Conservation (phyloP, 208 protist genomes). For the Porcisia deanei region DNA sequence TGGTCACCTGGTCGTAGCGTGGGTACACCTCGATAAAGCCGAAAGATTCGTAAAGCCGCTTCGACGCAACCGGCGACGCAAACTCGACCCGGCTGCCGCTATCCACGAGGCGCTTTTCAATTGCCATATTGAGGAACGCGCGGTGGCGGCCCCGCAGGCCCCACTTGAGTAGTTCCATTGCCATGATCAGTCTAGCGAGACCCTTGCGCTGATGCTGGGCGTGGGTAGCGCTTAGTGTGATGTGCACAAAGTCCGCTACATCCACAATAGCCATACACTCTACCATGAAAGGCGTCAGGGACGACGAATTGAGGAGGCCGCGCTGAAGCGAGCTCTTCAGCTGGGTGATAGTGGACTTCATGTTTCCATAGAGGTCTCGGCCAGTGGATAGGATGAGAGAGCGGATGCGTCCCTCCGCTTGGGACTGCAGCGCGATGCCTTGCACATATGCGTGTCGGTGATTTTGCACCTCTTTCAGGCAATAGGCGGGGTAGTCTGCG, state of each 20-base stretch:
- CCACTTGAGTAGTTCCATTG: conserved; percentile 78
- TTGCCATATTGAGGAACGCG: conserved; percentile 84
- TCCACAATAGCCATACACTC: conserved; percentile 61
- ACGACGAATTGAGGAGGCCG: conserved; percentile 34
- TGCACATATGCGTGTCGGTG: conserved; percentile 69
- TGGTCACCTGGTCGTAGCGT: conserved; percentile 62
- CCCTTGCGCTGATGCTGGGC: conserved; percentile 43
- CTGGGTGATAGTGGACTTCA: conserved; percentile 72
- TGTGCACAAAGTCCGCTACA: conserved; percentile 82
- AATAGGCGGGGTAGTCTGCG: conserved; percentile 73
- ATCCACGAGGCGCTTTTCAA: conserved; percentile 80
- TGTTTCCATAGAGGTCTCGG: conserved; percentile 84
- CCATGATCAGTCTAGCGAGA: conserved; percentile 71
- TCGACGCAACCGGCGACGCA: conserved; percentile 55
- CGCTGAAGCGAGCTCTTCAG: conserved; percentile 65
- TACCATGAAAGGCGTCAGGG: conserved; percentile 49
- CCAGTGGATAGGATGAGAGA: conserved; percentile 79
- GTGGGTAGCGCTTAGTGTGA: conserved; percentile 85
- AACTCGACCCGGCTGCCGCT: conserved; percentile 61
- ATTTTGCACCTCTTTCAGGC: conserved; percentile 58
- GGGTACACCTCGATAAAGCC: conserved; percentile 80
- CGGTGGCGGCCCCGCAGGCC: conserved; percentile 70
- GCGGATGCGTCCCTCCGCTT: conserved; percentile 24
- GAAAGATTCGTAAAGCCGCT: conserved; percentile 72
- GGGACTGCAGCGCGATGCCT: conserved; percentile 48